Evolutionary conservation across 768 basidiomycete species (phyloP).

Genomic region (Crucibulum laeve): DNA sequence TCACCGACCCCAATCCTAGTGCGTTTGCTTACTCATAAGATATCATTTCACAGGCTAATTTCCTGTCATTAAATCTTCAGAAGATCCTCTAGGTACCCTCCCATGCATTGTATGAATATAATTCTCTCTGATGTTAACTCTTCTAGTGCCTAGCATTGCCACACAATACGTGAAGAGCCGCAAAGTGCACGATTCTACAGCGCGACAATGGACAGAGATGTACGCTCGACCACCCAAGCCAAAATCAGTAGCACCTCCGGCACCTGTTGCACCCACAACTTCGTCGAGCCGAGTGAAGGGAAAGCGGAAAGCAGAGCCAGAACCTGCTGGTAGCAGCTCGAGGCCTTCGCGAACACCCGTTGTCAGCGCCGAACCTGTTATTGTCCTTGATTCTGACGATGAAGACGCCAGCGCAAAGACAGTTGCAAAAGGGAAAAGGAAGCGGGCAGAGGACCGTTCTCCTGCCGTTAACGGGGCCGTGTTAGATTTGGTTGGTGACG

Average conservation of each 20-base stretch:
- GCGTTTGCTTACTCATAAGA: slow-evolving; percentile 23
- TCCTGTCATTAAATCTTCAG: slow-evolving; percentile 26
- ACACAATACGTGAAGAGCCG: slow-evolving; percentile 64
- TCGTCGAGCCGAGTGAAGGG: slow-evolving; percentile 25
- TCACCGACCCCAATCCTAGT: slow-evolving; percentile 95
- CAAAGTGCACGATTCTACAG: slow-evolving; percentile 69
- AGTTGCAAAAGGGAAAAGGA: slow-evolving; percentile 13
- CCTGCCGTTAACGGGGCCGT: slow-evolving; percentile 2
- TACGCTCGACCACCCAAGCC: slow-evolving; percentile 55
- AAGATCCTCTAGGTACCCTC: slow-evolving; percentile 61
- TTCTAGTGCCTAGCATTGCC: slow-evolving; percentile 65
- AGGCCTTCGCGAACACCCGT: neutral
- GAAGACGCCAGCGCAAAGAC: slow-evolving; percentile 10
- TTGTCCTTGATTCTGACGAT: slow-evolving; percentile 25
- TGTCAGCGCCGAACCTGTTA: slow-evolving; percentile 13
- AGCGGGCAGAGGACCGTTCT: neutral
- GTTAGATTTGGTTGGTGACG: slow-evolving; percentile 3
- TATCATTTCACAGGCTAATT: slow-evolving; percentile 3
- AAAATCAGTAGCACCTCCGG: slow-evolving; percentile 18
- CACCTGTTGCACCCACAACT: slow-evolving; percentile 14
- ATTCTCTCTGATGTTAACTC: slow-evolving; percentile 1
- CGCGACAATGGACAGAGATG: slow-evolving; percentile 71
- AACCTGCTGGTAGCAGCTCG: neutral
- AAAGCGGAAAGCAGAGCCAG: neutral
- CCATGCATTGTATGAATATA: neutral